phyloP scores from a whole-genome alignment of 2,329 filamentous ascomycete genomes.

The Periconia digitata region DNA sequence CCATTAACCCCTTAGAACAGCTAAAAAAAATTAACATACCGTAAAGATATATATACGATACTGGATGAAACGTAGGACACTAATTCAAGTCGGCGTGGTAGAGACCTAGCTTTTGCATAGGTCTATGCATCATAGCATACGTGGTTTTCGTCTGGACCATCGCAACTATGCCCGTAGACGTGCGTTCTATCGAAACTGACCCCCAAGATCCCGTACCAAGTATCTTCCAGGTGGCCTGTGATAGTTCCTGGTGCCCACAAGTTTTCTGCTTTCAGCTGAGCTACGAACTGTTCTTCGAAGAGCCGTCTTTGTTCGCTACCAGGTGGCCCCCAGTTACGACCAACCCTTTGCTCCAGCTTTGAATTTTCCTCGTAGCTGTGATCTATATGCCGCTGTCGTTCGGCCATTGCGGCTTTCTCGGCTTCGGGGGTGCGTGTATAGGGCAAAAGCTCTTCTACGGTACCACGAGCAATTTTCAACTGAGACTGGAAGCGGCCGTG shows the following conservation, averaged over 20 bases:
- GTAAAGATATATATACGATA: no score
- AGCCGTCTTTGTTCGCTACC: no score
- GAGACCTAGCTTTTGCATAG: no score
- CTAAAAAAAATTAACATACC: no score
- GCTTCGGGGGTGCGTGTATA: neutral
- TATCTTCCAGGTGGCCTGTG: neutral
- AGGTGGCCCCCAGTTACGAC: no score
- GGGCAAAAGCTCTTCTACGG: neutral
- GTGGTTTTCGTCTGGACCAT: neutral
- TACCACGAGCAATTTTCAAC: neutral
- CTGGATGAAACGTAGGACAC: no score
- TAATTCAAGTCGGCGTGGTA: no score
- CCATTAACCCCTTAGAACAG: no score
- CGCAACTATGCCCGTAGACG: neutral
- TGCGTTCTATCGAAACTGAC: neutral
- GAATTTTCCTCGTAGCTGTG: neutral
- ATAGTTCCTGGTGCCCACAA: no score
- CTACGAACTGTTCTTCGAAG: no score
- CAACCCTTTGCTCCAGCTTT: neutral
- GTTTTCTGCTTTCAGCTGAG: no score
- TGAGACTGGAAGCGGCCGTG: neutral
- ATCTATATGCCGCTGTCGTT: neutral
- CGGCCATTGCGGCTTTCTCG: neutral
- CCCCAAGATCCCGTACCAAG: neutral
- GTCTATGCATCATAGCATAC: no score